These are phyloP conservation scores for Hymenoscyphus infarciens DNA, from an alignment of 2,329 filamentous ascomycete genomes.

Conservation along the genomic window DNA sequence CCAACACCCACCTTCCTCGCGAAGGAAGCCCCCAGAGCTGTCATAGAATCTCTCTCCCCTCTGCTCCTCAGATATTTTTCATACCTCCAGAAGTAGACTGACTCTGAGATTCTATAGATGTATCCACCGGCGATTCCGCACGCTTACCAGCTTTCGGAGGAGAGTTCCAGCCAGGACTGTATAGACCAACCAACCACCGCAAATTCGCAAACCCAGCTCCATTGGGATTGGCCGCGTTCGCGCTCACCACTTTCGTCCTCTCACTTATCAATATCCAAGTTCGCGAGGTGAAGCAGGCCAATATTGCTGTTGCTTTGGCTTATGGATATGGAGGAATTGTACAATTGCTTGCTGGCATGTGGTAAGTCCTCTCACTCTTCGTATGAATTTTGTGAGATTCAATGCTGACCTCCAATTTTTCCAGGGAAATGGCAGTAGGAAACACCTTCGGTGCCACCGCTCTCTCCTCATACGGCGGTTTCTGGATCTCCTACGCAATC, in stretches of 20 bases:
- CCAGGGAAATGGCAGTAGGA: slow-evolving; percentile 59
- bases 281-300: slow-evolving; percentile 44
- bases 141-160: slow-evolving; percentile 53
- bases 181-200: slow-evolving; percentile 47
- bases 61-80: too few relatives aligned
- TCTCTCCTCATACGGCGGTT: slow-evolving; percentile 59
- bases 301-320: slow-evolving; percentile 52
- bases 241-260: slow-evolving; percentile 60
- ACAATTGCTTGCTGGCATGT: slow-evolving; percentile 68
- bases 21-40: too few relatives aligned
- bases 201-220: slow-evolving; percentile 60
- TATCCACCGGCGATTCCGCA: slow-evolving; percentile 41
- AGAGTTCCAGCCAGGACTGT: slow-evolving; percentile 58
- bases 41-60: too few relatives aligned
- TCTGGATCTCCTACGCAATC: slow-evolving; percentile 58
- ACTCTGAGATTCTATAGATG: slow-evolving; percentile 9
- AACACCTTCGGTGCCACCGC: slow-evolving; percentile 63
- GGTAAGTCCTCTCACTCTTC: slow-evolving; percentile 40
- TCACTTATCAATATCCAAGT: slow-evolving; percentile 54
- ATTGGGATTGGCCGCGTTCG: slow-evolving; percentile 57
- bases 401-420: neutral
- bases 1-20: too few relatives aligned
- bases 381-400: neutral
- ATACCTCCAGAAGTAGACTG: too few relatives aligned
- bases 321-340: slow-evolving; percentile 64